Evolutionary conservation across 139 green algal species (phyloP).

Genomic region (Coelastrella sp.): DNA sequence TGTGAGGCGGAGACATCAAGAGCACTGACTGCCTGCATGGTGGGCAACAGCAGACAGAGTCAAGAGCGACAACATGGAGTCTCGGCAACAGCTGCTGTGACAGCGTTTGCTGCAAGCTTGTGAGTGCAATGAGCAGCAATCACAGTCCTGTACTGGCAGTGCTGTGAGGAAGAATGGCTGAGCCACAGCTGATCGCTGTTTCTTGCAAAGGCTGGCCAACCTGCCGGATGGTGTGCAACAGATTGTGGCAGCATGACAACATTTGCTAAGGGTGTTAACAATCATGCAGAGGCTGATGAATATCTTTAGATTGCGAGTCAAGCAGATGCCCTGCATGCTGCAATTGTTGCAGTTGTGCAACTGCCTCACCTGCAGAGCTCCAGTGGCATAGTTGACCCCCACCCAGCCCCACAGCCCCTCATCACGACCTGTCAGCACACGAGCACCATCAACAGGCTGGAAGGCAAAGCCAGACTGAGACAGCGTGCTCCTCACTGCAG

Average conservation of each 20-base stretch:
- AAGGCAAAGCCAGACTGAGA: constrained; percentile 44
- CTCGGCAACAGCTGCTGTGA: background rate
- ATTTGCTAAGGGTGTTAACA: too few relatives aligned
- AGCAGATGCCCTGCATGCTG: too few relatives aligned
- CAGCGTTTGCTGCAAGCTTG: background rate
- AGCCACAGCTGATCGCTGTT: background rate
- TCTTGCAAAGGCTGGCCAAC: too few relatives aligned
- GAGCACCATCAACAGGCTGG: background rate
- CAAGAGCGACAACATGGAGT: background rate
- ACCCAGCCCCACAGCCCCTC: constrained; percentile 66
- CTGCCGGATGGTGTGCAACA: too few relatives aligned
- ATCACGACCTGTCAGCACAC: constrained; percentile 50
- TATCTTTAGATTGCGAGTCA: too few relatives aligned
- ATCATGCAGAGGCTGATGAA: constrained; percentile 2
- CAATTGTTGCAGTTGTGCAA: background rate
- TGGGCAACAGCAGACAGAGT: background rate
- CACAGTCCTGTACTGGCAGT: too few relatives aligned
- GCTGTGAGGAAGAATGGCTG: background rate
- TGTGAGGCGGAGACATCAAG: background rate
- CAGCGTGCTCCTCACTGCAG: background rate
- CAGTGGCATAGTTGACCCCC: constrained; percentile 63
- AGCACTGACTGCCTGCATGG: background rate
- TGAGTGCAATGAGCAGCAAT: too few relatives aligned
- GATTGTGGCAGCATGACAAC: too few relatives aligned
- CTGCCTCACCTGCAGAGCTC: constrained; percentile 60